Percentiles rank a stretch among this genome's conserved stretches.
phyloP scores from a whole-genome alignment of 208 protist genomes.

The Kentomonas sorsogonicus region DNA sequence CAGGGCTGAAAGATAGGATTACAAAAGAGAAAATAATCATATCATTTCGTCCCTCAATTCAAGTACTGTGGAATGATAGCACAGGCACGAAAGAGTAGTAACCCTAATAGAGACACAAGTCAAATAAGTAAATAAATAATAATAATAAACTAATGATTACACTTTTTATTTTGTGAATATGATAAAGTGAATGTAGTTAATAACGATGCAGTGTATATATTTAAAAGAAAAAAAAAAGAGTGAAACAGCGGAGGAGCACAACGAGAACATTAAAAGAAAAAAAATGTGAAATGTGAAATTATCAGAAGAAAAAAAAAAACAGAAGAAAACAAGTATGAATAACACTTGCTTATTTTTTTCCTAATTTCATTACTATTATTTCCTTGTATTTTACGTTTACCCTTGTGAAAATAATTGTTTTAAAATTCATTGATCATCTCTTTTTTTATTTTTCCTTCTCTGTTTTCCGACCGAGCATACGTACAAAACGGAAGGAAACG shows the following conservation, averaged over 20 bases:
- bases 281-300: not conserved
- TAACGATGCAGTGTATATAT: not conserved
- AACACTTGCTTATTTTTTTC: conserved; percentile 3
- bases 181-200: not conserved
- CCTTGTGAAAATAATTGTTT: not conserved
- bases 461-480: too few relatives aligned
- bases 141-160: conserved; percentile 11
- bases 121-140: conserved; percentile 4
- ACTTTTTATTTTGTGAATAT: conserved; percentile 3
- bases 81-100: not conserved
- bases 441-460: too few relatives aligned
- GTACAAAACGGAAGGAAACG: too few relatives aligned
- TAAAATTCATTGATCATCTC: too few relatives aligned
- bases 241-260: too few relatives aligned
- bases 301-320: conserved; percentile 21
- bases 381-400: conserved; percentile 12
- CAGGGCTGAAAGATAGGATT: too few relatives aligned
- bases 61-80: not conserved
- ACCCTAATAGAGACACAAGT: not conserved
- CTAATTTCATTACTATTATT: conserved; percentile 8
- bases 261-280: conserved; percentile 8
- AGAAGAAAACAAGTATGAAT: conserved; percentile 2
- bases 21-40: too few relatives aligned
- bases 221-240: conserved; percentile 3
- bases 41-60: too few relatives aligned